Base-by-base conservation (phyloP, 805 yeast species). In the Kregervanrija pseudodelftensis region DNA sequence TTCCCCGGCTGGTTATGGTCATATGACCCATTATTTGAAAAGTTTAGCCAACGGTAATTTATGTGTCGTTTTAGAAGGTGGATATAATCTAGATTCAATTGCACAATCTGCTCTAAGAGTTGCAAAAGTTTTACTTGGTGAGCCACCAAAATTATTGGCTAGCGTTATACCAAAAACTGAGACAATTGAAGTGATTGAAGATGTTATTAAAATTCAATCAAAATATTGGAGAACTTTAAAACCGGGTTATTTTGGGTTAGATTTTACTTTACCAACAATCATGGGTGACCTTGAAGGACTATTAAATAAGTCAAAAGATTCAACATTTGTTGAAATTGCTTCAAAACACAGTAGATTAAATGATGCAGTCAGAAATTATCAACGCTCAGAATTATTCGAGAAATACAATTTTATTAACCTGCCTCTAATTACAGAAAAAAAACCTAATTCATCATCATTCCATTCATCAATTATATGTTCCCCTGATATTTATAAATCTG, bases 61-160 rank as follows among this genome's bases (percentile, higher is more conserved):
- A 39, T 85, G 95, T 39, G 96, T 89, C 5, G 84, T 88, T 5
- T 69, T 93, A 35, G 99, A 93, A 71, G 99, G 99, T 51, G 99
- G 99, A 1, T 93, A 93, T 63, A 91, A 88, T 58, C 70, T 93
- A 47, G 96, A 89, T 56, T 78, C 97, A 2, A 93, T 90, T 49
- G 86, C 96, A 17, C 79, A 77, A 39, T 84, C 95, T 48, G 99
- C 98, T 0, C 68, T 93, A 40, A 91, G 93, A 1, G 97, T 93
- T 4, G 85, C 96, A 3, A 88, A 89, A 60, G 91, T 85, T 0
- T 69, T 93, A 39, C 74, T 93, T 14, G 99, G 99, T 5, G 98
- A 93, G 60, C 95, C 98, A 3, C 98, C 99, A 1, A 95, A 85
- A 46, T 77, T 77, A 52, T 72, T 89, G 33, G 74, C 78, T 35